These are phyloP conservation scores for Punica granatum DNA, from an alignment of 345 rosid species.

Conservation along the genomic window DNA sequence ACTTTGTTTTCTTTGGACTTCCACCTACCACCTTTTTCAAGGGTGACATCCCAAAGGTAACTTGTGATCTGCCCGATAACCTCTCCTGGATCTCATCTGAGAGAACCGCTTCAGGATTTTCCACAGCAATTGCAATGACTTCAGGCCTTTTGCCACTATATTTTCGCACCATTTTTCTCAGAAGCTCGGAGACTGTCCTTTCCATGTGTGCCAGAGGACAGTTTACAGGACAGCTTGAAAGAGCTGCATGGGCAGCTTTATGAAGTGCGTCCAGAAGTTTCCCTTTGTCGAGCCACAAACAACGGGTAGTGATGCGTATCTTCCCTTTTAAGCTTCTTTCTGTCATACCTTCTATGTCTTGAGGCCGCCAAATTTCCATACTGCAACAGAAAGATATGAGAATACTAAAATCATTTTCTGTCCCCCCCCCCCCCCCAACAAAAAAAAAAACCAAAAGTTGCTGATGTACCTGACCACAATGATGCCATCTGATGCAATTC, in stretches of 20 bases:
- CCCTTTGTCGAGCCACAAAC: constrained; percentile 98
- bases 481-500: constrained; percentile 92
- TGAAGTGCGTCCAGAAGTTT: constrained; percentile 83
- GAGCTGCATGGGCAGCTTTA: constrained; percentile 89
- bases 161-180: constrained; percentile 92
- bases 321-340: constrained; percentile 69
- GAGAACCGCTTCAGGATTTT: constrained; percentile 67
- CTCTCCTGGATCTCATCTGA: constrained; percentile 60
- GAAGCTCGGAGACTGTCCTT: constrained; percentile 72
- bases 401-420: not conserved
- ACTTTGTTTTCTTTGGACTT: constrained; percentile 27
- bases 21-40: constrained; percentile 43
- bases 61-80: constrained; percentile 54
- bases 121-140: constrained; percentile 73
- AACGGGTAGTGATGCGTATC: constrained; percentile 87
- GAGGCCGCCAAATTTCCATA: constrained; percentile 86
- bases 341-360: constrained; percentile 26
- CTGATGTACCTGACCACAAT: constrained; percentile 70
- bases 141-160: constrained; percentile 95
- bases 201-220: constrained; percentile 91
- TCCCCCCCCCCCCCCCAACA: too few species aligned
- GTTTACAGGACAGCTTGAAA: constrained; percentile 79
- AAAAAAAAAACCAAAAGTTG: too few species aligned
- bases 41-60: constrained; percentile 47
- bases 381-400: constrained; percentile 36